Evolutionary conservation across 768 basidiomycete genomes (phyloP).

Genomic region (Phaeotremella skinneri): DNA sequence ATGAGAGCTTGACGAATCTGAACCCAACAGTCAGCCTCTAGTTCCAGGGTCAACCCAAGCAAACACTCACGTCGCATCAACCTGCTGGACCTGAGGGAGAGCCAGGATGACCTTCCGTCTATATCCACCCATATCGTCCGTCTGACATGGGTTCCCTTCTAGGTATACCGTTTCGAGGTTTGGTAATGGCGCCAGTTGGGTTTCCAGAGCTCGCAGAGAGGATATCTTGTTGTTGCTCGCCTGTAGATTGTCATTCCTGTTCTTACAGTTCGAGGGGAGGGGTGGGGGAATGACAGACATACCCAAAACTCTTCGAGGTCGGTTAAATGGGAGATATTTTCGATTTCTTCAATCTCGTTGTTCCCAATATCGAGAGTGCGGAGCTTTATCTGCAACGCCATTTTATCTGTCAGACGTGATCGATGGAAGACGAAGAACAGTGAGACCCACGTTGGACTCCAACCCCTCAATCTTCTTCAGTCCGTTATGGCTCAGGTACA

Average conservation of each 20-base stretch:
- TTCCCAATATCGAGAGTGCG: slow-evolving; percentile 82
- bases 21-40: neutral
- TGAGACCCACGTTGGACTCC: slow-evolving; percentile 67
- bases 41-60: neutral
- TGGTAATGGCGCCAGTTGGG: slow-evolving; percentile 62
- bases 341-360: slow-evolving; percentile 75
- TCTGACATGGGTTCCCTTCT: slow-evolving; percentile 91
- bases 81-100: slow-evolving; percentile 83
- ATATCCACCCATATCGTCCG: slow-evolving; percentile 70
- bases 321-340: slow-evolving; percentile 74
- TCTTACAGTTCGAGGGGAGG: neutral
- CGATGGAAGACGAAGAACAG: neutral
- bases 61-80: slow-evolving; percentile 85
- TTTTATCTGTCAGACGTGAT: neutral
- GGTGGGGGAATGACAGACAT: slow-evolving; percentile 29
- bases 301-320: slow-evolving; percentile 95
- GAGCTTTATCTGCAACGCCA: slow-evolving; percentile 61
- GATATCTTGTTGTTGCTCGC: slow-evolving; percentile 83
- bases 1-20: neutral
- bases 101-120: slow-evolving; percentile 84
- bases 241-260: slow-evolving; percentile 54
- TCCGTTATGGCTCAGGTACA: slow-evolving; percentile 94
- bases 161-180: slow-evolving; percentile 85
- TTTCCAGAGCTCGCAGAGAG: slow-evolving; percentile 65
- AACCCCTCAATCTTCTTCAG: slow-evolving; percentile 78